Base-by-base conservation (phyloP, 805 yeast species). In the Hagleromyces aurorensis region DNA sequence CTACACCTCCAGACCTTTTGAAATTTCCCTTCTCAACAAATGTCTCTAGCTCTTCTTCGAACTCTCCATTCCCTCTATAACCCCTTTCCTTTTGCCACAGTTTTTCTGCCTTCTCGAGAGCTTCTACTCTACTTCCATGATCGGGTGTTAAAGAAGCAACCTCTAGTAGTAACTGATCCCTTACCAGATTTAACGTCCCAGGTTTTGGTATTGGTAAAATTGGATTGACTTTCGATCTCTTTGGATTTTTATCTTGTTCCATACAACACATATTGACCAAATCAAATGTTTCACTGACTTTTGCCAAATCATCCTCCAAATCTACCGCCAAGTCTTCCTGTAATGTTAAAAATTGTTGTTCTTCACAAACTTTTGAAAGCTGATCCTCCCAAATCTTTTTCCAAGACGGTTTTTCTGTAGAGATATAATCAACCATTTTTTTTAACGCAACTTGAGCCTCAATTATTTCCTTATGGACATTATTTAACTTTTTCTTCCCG, bases 331-430 rank as follows among this genome's bases (percentile, higher is more conserved):
- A 69, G 37, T 84, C 94, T 46, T 85, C 96, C 55, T 89, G 96
- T 12, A 85, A 67, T 33, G 82, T 82, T 59, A 87, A 75, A 53
- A 85, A 85, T 42, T 89, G 93, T 54, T 91, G 97, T 48, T 87
- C 96, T 47, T 85, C 94, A 41, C 94, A 80, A 9, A 91, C 89
- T 20, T 78, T 78, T 37, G 85, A 91, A 33, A 91, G 67, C 50
- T 86, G 96, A 4, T 78, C 63, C 50, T 87, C 96, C 96, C 98
- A 89, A 6, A 84, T 78, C 42, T 72, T 72, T 50, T 83, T 82
- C 95, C 97, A 86, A 18, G 73, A 75, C 5, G 86, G 78, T 41
- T 81, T 81, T 49, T 86, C 97, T 4, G 64, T 62, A 1, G 56
- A 46, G 21, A 91, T 77, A 46, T 72, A 85, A 4, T 58, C 59